phyloP scores from a whole-genome alignment of 2,329 filamentous ascomycete species.

The Huntiella omanensis region DNA sequence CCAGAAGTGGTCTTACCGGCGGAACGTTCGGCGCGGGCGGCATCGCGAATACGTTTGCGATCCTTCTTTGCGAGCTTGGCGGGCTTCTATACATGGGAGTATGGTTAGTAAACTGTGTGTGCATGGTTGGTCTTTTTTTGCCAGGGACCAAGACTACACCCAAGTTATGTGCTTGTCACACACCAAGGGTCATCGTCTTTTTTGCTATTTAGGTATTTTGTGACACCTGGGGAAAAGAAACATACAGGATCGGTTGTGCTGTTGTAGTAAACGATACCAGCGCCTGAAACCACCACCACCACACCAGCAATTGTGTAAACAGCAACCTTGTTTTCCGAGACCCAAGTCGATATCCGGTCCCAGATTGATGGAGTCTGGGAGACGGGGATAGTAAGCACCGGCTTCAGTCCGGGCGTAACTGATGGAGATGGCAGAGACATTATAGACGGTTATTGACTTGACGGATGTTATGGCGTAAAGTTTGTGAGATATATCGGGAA shows the following conservation, averaged over 20 bases:
- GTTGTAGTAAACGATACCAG: slow-evolving; percentile 78
- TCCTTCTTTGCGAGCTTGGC: slow-evolving; percentile 73
- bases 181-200: too few relatives aligned
- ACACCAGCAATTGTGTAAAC: slow-evolving; percentile 95
- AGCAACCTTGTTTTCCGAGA: slow-evolving; percentile 82
- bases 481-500: too few relatives aligned
- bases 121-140: background rate
- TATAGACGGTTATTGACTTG: background rate
- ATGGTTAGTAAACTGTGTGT: background rate
- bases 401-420: slow-evolving; percentile 7
- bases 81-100: slow-evolving; percentile 27
- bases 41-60: slow-evolving; percentile 54
- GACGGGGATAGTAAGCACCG: slow-evolving; percentile 10
- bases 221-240: slow-evolving; percentile 9
- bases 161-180: background rate
- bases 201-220: too few relatives aligned
- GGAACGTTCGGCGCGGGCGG: slow-evolving; percentile 24
- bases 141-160: background rate
- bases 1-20: slow-evolving; percentile 4
- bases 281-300: slow-evolving; percentile 75
- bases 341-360: slow-evolving; percentile 84
- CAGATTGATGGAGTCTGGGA: slow-evolving; percentile 38
- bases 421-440: slow-evolving; percentile 12
- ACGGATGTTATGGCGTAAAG: too few relatives aligned
- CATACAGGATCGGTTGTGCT: slow-evolving; percentile 41